Percentiles rank a stretch among this genome's conserved stretches.
Conservation (phyloP, 768 basidiomycete species). For the Lactarius vividus region DNA sequence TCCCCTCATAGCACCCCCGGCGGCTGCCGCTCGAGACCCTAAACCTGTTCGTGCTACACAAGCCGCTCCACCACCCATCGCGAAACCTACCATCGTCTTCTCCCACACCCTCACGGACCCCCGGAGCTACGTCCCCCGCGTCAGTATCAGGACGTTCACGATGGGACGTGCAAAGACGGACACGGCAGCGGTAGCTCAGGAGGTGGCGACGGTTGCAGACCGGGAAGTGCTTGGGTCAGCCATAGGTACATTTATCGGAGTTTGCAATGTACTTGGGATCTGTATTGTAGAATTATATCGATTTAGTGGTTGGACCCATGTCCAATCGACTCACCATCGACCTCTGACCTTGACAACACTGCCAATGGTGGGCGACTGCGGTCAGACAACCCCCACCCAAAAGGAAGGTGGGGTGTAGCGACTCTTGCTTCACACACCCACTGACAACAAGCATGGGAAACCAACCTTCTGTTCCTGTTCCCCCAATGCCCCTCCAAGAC, state of each 20-base stretch:
- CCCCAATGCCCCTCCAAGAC: neutral
- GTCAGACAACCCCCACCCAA: too few relatives aligned
- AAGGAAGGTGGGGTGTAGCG: too few relatives aligned
- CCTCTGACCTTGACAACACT: too few relatives aligned
- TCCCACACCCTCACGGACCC: slow-evolving; percentile 35
- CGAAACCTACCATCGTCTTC: slow-evolving; percentile 26
- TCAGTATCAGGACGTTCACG: slow-evolving; percentile 58
- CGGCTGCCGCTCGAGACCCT: slow-evolving; percentile 36
- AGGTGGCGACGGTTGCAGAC: slow-evolving; percentile 78
- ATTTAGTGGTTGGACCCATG: too few relatives aligned
- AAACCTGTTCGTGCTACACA: slow-evolving; percentile 36
- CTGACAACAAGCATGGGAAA: neutral
- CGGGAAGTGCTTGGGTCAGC: slow-evolving; percentile 74
- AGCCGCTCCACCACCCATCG: slow-evolving; percentile 33
- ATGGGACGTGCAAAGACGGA: slow-evolving; percentile 82
- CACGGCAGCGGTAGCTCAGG: slow-evolving; percentile 70
- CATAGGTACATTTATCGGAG: too few relatives aligned
- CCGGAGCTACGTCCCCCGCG: slow-evolving; percentile 34
- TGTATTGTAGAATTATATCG: too few relatives aligned
- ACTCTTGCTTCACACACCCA: neutral
- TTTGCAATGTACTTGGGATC: too few relatives aligned
- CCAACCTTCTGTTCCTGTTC: neutral
- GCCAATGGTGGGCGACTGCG: too few relatives aligned
- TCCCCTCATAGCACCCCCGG: slow-evolving; percentile 36
- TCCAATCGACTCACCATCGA: too few relatives aligned